Evolutionary conservation across 192 early-diverging fungal species (phyloP), one percentile per base, ranked within the genome.

Genomic region (Lunasporangiospora selenospora): DNA sequence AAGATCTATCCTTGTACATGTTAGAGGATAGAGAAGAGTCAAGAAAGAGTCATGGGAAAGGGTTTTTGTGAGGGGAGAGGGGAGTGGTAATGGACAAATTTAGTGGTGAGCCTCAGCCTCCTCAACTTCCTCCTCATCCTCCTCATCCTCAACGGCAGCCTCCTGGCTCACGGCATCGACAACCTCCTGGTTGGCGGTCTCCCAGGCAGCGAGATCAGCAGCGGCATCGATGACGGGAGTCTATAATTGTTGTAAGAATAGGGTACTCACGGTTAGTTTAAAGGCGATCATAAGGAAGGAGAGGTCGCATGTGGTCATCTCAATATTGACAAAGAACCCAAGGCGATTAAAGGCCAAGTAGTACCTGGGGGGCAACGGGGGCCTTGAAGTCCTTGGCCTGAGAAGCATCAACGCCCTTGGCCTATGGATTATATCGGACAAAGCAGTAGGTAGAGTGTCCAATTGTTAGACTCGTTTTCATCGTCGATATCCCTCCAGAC

Each of bases 301-400:
- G n/a, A n/a, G n/a, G n/a, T n/a, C n/a, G n/a, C n/a, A n/a, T n/a
- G n/a, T n/a, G n/a, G n/a, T n/a, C n/a, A n/a, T n/a, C n/a, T n/a
- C n/a, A n/a, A n/a, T n/a, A n/a, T n/a, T n/a, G n/a, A n/a, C n/a
- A n/a, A n/a, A n/a, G n/a, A n/a, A n/a, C n/a, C n/a, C n/a, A n/a
- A n/a, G n/a, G n/a, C n/a, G n/a, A n/a, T n/a, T n/a, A n/a, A n/a
- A n/a, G n/a, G n/a, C n/a, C n/a, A n/a, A n/a, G n/a, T n/a, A n/a
- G n/a, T 73, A 73, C 69, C 62, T 55, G 26, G 39, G 69, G 69
- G 53, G 61, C 33, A 33, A 33, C 39, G 41, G 69, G 69, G 40
- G 69, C 42, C 69, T 73, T 73, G 61, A 73, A 73, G 26, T 73
- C 69, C 69, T 73, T 73, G 69, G 63, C 54, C 52, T 70, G 58